Evolutionary conservation across 768 basidiomycete species (phyloP).

Genomic region (Krasilnikovozyma curviuscula): DNA sequence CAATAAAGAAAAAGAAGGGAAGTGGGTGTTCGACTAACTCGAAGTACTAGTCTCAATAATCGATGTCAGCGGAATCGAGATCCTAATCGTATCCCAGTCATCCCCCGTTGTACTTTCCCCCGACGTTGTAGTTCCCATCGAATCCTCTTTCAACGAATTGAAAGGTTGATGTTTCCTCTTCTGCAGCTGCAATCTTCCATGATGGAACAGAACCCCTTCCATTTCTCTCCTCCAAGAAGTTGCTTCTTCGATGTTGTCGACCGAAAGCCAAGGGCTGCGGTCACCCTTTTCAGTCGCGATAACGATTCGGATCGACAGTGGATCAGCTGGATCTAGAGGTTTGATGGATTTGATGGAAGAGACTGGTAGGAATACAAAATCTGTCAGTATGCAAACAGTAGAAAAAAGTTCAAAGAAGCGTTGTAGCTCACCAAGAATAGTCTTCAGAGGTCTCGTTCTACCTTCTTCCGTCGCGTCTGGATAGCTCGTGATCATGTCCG

Average conservation of each 20-base stretch:
- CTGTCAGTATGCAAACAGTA: too few relatives aligned
- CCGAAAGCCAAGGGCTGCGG: constrained; percentile 30
- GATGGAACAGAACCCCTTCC: constrained; percentile 23
- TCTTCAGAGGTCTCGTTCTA: constrained; percentile 36
- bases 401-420: background rate
- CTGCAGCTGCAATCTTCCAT: background rate
- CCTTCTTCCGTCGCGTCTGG: constrained; percentile 39
- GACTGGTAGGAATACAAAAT: constrained; percentile 25
- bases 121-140: too few relatives aligned
- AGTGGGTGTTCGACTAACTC: too few relatives aligned
- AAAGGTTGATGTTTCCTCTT: background rate
- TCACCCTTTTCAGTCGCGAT: constrained; percentile 23
- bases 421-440: constrained; percentile 33
- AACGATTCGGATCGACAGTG: constrained; percentile 30
- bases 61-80: constrained; percentile 23
- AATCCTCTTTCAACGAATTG: background rate
- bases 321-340: constrained; percentile 33
- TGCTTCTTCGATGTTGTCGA: constrained; percentile 41
- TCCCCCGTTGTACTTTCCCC: too few relatives aligned
- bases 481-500: constrained; percentile 43
- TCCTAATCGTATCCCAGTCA: constrained; percentile 24
- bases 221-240: constrained; percentile 36
- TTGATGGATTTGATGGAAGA: constrained; percentile 32
- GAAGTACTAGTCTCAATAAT: too few relatives aligned
- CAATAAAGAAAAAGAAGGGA: too few relatives aligned